A percentile compares a stretch with the other conserved stretches of the same genome.
Evolutionary conservation across 148 eudicot genomes (phyloP).

Genomic region (Talinum fruticosum): DNA sequence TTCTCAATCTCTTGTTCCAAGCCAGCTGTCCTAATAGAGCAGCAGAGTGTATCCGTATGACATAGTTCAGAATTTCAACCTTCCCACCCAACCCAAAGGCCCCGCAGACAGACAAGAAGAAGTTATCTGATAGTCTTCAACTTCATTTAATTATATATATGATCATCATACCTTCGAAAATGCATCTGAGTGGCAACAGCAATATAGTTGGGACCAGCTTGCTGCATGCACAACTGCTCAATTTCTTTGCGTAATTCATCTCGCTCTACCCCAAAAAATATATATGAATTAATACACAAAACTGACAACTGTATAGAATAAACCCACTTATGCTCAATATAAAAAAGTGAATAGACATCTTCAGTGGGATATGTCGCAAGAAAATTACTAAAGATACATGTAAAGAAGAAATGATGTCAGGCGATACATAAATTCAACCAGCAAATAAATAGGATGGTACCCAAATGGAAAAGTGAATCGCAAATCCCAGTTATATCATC

Average conservation of each 20-base stretch:
- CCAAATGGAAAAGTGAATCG: background rate
- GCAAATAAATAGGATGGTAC: background rate
- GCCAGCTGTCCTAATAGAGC: constrained; percentile 77
- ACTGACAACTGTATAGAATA: background rate
- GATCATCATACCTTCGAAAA: constrained; percentile 65
- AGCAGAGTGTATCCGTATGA: constrained; percentile 15
- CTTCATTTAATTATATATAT: background rate
- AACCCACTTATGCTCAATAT: background rate
- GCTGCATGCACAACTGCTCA: constrained; percentile 92
- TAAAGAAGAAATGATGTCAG: background rate
- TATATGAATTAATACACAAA: background rate
- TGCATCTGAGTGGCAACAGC: constrained; percentile 81
- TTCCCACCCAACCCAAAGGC: background rate
- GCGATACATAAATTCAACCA: background rate
- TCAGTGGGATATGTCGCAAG: background rate
- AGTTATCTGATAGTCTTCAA: background rate
- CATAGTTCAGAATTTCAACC: constrained; percentile 7
- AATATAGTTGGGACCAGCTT: constrained; percentile 82
- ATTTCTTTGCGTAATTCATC: constrained; percentile 84
- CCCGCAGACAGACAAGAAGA: background rate
- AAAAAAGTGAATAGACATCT: background rate
- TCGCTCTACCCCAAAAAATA: constrained; percentile 50
- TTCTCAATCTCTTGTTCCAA: constrained; percentile 92
- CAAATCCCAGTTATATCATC: background rate
- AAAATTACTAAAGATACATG: background rate